phyloP scores from a whole-genome alignment of 106 monocot genomes.

The Xerophyta viscosa region DNA sequence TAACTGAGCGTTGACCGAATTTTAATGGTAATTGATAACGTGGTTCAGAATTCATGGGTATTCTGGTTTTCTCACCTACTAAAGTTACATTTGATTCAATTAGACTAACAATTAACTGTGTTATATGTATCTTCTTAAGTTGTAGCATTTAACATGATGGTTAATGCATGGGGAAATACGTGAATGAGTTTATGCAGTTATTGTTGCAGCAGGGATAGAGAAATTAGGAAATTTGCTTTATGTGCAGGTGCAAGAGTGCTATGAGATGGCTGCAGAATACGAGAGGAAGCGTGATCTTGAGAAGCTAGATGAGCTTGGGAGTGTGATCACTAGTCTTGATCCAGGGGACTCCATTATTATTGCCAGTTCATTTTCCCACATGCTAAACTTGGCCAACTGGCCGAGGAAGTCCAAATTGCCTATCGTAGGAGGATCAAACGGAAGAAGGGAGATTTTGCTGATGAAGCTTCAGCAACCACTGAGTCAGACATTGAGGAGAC shows the following conservation, averaged over 20 bases:
- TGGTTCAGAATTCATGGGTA: too few relatives aligned
- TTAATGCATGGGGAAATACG: too few relatives aligned
- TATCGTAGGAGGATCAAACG: constrained; percentile 62
- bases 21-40: too few relatives aligned
- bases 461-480: constrained; percentile 65
- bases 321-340: constrained; percentile 57
- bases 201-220: too few relatives aligned
- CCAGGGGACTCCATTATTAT: constrained; percentile 74
- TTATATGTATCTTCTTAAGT: too few relatives aligned
- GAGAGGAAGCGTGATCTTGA: constrained; percentile 35
- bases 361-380: constrained; percentile 85
- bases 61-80: too few relatives aligned
- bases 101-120: too few relatives aligned
- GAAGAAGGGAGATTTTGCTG: constrained; percentile 77
- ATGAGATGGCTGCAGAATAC: constrained; percentile 62
- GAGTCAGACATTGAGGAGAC: constrained; percentile 59
- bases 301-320: constrained; percentile 73
- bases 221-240: too few relatives aligned
- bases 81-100: too few relatives aligned
- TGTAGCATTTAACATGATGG: too few relatives aligned
- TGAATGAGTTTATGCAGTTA: too few relatives aligned
- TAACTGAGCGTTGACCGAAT: too few relatives aligned
- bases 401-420: constrained; percentile 96
- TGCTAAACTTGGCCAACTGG: constrained; percentile 93
- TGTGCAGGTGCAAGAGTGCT: constrained; percentile 89